A percentile compares a stretch with the other conserved stretches of the same genome.
These are phyloP conservation scores for Marsdenia floribunda DNA, from an alignment of 257 asterid genomes.

Conservation along the genomic window DNA sequence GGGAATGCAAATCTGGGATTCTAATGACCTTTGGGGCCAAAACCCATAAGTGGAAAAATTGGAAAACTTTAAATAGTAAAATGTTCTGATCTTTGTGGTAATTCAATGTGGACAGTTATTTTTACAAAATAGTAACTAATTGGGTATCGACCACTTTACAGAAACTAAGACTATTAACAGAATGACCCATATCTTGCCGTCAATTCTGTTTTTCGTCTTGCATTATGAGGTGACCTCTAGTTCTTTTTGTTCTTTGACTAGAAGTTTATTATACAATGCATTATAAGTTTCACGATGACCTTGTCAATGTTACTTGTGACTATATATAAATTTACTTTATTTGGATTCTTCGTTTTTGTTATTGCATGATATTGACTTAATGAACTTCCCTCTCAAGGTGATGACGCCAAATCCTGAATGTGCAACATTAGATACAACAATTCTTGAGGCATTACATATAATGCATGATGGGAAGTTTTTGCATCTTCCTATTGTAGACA, in stretches of 20 bases:
- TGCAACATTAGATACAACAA: conserved; percentile 73
- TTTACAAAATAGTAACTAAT: background rate
- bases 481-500: conserved; percentile 85
- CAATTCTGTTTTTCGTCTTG: background rate
- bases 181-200: background rate
- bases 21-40: background rate
- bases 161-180: background rate
- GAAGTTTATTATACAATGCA: background rate
- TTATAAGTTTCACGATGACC: background rate
- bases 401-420: conserved; percentile 88
- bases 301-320: background rate
- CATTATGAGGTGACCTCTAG: background rate
- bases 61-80: background rate
- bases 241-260: background rate
- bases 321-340: background rate
- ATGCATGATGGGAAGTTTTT: conserved; percentile 89
- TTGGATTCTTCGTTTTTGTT: background rate
- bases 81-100: background rate
- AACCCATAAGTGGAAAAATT: background rate
- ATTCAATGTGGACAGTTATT: background rate
- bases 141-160: background rate
- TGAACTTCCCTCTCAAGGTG: conserved; percentile 44
- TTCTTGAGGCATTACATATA: conserved; percentile 87
- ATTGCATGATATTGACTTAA: conserved; percentile 6
- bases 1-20: background rate